Evolutionary conservation across 805 yeast species (phyloP), one percentile per base, ranked within the genome.

Genomic region (Candida anglica): DNA sequence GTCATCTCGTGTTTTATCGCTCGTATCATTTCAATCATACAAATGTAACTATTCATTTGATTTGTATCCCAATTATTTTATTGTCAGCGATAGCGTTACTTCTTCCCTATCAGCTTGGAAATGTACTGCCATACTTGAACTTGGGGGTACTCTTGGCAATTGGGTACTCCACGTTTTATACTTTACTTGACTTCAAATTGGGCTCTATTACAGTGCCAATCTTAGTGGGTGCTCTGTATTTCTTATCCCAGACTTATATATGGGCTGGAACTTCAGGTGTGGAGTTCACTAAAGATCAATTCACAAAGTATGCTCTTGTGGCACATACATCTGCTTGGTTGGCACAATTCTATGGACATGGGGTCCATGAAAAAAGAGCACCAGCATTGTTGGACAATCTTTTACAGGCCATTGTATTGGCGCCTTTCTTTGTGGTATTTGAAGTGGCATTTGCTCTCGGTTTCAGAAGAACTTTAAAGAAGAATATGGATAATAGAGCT

Each of bases 301-400:
- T 55, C 41, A 35, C 51, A 22, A 40, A 48, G 16, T 42, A 35
- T 9, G 66, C 77, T 0, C 36, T 63, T n/a, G 45, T 36, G 1
- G 45, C 75, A 13, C 84, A 82, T 53, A 53, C 71, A 0, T 23
- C 62, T 2, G 63, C 84, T 7, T 91, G 98, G 98, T 48, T 78
- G 11, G 78, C 77, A 5, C 98, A 93, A 50, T 88, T 91, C 56
- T 67, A 81, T 32, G 96, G 97, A 3, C 98, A 93, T 53, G 91
- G 84, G 1, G 67, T 73, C 8, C 85, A 78, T 50, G 98, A 91
- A 52, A 71, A 69, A 39, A 69, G 86, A 27, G 84, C 88, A 0
- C 98, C 98, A 0, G 96, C 98, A 0, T 58, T 91, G 33, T 55
- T 86, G 26, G 96, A 89, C 48, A 89, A 81, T 51, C 63, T 87